Percentiles rank a stretch among this genome's conserved stretches.
phyloP scores from a whole-genome alignment of 495 filamentous ascomycete genomes.

The Sphaerosporella brunnea region DNA sequence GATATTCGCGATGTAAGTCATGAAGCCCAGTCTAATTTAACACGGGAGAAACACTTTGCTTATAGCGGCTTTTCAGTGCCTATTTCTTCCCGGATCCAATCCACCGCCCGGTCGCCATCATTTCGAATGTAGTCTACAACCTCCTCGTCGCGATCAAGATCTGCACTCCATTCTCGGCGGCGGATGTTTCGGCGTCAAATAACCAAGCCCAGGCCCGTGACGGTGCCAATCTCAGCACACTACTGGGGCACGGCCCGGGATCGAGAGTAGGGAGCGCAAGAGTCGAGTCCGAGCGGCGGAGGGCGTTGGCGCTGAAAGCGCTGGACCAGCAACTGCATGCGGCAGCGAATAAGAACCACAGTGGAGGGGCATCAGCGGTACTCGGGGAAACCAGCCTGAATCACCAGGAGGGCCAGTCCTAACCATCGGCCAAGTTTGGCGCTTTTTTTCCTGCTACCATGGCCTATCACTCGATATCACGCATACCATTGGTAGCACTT shows the following conservation, averaged over 20 bases:
- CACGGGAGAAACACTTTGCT: not conserved
- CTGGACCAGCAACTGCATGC: slow-evolving; percentile 81
- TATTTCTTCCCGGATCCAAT: slow-evolving; percentile 85
- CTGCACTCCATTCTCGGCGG: slow-evolving; percentile 71
- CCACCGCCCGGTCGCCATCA: slow-evolving; percentile 53
- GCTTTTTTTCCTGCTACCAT: no score
- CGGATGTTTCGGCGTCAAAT: slow-evolving; percentile 67
- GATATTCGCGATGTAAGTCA: slow-evolving; percentile 41
- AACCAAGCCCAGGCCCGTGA: slow-evolving; percentile 43
- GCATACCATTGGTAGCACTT: no score
- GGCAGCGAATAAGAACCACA: slow-evolving; percentile 39
- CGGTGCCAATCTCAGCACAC: slow-evolving; percentile 47
- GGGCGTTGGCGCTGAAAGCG: slow-evolving; percentile 75
- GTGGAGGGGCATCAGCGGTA: not conserved
- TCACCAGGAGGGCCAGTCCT: no score
- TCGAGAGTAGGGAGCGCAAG: slow-evolving; percentile 36
- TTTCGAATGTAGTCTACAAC: slow-evolving; percentile 59
- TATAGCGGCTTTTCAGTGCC: slow-evolving; percentile 70
- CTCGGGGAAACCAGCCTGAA: slow-evolving; percentile 5
- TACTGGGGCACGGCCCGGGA: slow-evolving; percentile 30
- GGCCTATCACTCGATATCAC: no score
- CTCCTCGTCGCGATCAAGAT: slow-evolving; percentile 53
- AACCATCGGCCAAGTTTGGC: no score
- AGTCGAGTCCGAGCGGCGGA: slow-evolving; percentile 79
- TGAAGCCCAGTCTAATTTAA: no score